These are phyloP conservation scores for Eucalyptus sp. DNA, from an alignment of 345 rosid genomes.

Conservation along the genomic window DNA sequence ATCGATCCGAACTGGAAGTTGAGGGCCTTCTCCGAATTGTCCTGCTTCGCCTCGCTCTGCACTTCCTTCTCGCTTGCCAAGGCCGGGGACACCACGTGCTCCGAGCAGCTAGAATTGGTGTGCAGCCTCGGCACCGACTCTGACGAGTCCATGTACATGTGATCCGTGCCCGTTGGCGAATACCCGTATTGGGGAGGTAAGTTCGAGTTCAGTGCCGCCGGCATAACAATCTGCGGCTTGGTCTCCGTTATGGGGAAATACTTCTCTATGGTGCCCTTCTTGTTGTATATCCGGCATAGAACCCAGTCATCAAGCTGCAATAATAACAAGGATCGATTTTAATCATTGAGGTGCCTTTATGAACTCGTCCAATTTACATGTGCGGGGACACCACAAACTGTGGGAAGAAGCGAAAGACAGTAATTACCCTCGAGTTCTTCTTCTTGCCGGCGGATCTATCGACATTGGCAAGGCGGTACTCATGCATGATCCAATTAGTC, in stretches of 20 bases:
- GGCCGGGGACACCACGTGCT: constrained; percentile 54
- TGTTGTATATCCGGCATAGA: constrained; percentile 72
- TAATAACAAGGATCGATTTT: background rate
- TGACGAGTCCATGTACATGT: constrained; percentile 28
- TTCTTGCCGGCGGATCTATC: constrained; percentile 64
- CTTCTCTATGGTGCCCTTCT: constrained; percentile 68
- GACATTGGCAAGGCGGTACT: constrained; percentile 80
- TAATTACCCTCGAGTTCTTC: constrained; percentile 39
- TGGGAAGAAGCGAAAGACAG: background rate
- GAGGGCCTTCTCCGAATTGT: constrained; percentile 2
- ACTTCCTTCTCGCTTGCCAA: constrained; percentile 41
- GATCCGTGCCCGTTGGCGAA: background rate
- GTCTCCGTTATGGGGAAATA: constrained; percentile 14
- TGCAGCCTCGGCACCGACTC: constrained; percentile 42
- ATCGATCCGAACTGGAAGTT: constrained; percentile 24
- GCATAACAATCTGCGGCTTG: constrained; percentile 18
- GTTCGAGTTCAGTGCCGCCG: background rate
- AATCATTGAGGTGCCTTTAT: background rate
- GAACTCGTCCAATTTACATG: background rate
- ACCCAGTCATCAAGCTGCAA: constrained; percentile 91
- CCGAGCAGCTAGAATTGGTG: constrained; percentile 62
- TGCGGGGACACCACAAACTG: background rate
- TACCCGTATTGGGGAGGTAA: background rate
- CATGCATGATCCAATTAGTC: constrained; percentile 98
- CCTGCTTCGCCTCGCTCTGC: constrained; percentile 41